Evolutionary conservation across 495 filamentous ascomycete genomes (phyloP).

Genomic region (Hypomontagnella submonticulosa): DNA sequence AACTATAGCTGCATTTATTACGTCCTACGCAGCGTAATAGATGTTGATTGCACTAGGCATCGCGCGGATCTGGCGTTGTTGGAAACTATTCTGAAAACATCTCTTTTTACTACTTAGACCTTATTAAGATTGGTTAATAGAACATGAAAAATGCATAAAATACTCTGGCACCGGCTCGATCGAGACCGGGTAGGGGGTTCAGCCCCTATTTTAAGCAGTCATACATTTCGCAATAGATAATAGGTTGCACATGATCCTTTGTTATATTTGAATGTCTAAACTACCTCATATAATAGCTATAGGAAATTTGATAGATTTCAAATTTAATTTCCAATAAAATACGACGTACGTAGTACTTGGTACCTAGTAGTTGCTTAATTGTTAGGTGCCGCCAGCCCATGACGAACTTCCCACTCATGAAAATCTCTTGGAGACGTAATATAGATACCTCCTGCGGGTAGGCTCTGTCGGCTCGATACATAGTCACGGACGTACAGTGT

Average conservation of each 20-base stretch:
- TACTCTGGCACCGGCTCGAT: background rate
- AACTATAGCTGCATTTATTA: slow-evolving; percentile 3
- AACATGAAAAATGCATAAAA: background rate
- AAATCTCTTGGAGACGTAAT: background rate
- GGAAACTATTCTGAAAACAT: background rate
- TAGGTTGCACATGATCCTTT: no score
- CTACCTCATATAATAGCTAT: background rate
- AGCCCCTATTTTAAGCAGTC: background rate
- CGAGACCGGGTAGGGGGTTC: background rate
- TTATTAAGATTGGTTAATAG: background rate
- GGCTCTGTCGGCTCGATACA: slow-evolving; percentile 15
- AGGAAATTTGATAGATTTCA: no score
- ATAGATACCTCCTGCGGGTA: slow-evolving; percentile 34
- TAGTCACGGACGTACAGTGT: slow-evolving; percentile 35
- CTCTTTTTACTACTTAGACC: no score
- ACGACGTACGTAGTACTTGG: no score
- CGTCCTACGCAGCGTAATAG: slow-evolving; percentile 6
- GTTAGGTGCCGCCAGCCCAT: no score
- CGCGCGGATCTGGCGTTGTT: slow-evolving; percentile 11
- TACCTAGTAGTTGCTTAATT: no score
- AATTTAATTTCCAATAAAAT: no score
- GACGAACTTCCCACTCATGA: no score
- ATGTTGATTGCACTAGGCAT: background rate
- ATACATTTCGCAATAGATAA: no score
- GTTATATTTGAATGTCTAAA: no score